Conservation (phyloP, 108 stramenopile species). For the Cyclotella choctawhatcheeana region DNA sequence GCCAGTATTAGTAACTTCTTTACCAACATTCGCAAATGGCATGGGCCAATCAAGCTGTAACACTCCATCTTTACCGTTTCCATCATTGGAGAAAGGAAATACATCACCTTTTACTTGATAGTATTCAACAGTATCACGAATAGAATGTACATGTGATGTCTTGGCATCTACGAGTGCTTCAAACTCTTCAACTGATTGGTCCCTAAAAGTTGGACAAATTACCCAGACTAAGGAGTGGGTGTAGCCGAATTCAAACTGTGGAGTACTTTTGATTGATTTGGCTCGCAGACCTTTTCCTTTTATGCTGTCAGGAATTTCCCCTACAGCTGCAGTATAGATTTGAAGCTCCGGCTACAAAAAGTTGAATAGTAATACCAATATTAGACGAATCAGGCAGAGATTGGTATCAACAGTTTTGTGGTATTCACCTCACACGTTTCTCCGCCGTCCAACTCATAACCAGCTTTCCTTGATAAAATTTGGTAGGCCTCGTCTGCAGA, state of each 20-base stretch:
- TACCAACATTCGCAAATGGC: conserved; percentile 24
- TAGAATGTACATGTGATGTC: conserved; percentile 4
- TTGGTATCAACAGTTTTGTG: neutral
- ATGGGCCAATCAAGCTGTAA: conserved; percentile 37
- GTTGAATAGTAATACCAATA: neutral
- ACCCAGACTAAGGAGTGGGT: conserved; percentile 15
- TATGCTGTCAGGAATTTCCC: neutral
- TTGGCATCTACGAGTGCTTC: conserved; percentile 27
- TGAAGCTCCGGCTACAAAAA: conserved; percentile 13
- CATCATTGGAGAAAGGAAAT: conserved; percentile 28
- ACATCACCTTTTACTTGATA: conserved; percentile 25
- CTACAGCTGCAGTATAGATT: conserved; percentile 10
- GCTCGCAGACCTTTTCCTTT: neutral
- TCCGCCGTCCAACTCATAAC: neutral
- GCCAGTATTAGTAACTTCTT: conserved; percentile 8
- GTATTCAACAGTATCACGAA: conserved; percentile 28
- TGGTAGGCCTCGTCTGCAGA: conserved; percentile 8
- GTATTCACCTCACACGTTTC: conserved; percentile 7
- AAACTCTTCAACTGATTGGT: conserved; percentile 16
- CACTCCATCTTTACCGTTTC: conserved; percentile 4
- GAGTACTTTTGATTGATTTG: neutral
- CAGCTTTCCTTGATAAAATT: neutral
- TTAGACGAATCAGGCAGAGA: neutral
- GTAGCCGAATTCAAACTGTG: conserved; percentile 13
- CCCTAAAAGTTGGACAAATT: conserved; percentile 27